Evolutionary conservation across 306 rosid species (phyloP).

Genomic region (Psophocarpus tetragonolobus): DNA sequence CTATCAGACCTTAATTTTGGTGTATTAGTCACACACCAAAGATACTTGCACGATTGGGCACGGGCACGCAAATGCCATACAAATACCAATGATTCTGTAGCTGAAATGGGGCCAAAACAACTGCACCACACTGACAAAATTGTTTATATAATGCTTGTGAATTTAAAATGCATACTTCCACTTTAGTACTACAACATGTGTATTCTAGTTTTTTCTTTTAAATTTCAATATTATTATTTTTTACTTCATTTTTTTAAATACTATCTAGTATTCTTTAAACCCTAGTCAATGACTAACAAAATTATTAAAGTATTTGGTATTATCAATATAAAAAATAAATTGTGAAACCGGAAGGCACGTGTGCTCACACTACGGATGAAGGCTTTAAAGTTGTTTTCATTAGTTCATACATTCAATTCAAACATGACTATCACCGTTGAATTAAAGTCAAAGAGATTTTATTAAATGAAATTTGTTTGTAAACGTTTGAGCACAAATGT

Average conservation of each 20-base stretch:
- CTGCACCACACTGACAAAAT: background rate
- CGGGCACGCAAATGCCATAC: background rate
- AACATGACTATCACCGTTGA: background rate
- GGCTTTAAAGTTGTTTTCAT: background rate
- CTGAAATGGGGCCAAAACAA: conserved; percentile 5
- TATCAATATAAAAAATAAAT: background rate
- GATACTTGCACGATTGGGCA: background rate
- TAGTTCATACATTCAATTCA: background rate
- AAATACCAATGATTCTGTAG: background rate
- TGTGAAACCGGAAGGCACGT: background rate
- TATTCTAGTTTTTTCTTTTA: background rate
- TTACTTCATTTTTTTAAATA: background rate
- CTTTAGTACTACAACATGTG: background rate
- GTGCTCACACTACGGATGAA: background rate
- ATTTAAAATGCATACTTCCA: background rate
- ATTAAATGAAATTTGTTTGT: background rate
- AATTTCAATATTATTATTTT: background rate
- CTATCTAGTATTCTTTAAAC: background rate
- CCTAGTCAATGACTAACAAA: background rate
- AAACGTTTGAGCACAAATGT: background rate
- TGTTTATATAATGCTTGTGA: background rate
- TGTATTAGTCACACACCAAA: background rate
- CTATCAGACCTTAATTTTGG: background rate
- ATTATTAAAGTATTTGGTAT: background rate
- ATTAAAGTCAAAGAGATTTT: background rate